These are phyloP conservation scores for Linnemannia hyalina DNA, from an alignment of 192 early-diverging fungal genomes.

Conservation along the genomic window DNA sequence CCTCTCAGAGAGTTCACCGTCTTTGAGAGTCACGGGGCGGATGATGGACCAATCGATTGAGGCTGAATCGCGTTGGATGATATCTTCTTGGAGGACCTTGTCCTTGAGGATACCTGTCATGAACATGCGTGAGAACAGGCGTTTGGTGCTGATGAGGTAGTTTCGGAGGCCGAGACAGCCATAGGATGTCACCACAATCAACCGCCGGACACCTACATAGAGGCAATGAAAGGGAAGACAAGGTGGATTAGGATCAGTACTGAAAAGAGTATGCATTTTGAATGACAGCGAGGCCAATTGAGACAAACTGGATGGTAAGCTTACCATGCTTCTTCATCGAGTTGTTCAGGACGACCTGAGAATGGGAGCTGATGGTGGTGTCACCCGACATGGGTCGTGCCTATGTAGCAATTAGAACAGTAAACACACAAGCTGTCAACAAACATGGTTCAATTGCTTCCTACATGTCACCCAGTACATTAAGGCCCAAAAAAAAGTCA, in stretches of 20 bases:
- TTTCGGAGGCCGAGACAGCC: conserved; percentile 43
- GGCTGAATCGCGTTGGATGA: conserved; percentile 44
- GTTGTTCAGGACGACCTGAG: conserved; percentile 50
- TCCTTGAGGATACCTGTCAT: conserved; percentile 54
- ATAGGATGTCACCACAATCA: conserved; percentile 51
- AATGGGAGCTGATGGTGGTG: conserved; percentile 45
- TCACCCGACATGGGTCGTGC: conserved; percentile 44
- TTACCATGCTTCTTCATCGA: conserved; percentile 55
- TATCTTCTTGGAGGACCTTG: conserved; percentile 54
- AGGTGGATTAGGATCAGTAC: not conserved
- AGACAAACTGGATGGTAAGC: not conserved
- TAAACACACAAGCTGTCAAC: not conserved
- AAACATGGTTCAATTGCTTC: not conserved
- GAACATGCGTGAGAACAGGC: conserved; percentile 50
- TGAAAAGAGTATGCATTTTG: not conserved
- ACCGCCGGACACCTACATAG: conserved; percentile 30
- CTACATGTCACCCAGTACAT: not conserved
- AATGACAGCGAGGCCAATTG: not conserved
- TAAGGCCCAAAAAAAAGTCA: not conserved
- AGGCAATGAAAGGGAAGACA: not conserved
- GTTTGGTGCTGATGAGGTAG: conserved; percentile 49
- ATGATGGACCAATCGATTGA: conserved; percentile 58
- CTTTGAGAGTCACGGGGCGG: conserved; percentile 51
- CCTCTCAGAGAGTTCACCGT: conserved; percentile 42
- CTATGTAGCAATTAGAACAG: conserved; percentile 10